phyloP scores from a whole-genome alignment of 2,329 filamentous ascomycete species.

The Ceratocystis lukuohia region DNA sequence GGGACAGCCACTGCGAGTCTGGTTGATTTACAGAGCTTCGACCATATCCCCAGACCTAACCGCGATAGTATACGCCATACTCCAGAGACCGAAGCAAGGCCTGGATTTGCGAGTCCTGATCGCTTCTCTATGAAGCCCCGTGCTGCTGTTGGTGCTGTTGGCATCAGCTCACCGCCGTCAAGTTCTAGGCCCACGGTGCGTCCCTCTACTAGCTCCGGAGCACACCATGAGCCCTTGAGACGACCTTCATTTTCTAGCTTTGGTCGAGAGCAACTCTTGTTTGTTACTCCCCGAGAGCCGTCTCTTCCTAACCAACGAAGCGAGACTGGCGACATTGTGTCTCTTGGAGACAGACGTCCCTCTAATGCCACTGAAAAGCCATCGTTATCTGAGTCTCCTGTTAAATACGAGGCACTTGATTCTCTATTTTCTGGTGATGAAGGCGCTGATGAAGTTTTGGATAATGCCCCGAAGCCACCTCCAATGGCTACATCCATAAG shows the following conservation, averaged over 20 bases:
- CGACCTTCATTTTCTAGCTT: background rate
- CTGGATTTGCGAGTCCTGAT: background rate
- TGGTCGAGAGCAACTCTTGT: background rate
- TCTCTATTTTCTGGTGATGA: conserved; percentile 10
- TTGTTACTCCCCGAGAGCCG: background rate
- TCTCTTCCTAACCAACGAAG: background rate
- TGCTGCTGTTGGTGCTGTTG: conserved; percentile 12
- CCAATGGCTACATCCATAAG: conserved; percentile 9
- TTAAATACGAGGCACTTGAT: conserved; percentile 10
- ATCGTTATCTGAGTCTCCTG: background rate
- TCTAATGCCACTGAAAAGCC: background rate
- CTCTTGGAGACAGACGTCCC: background rate
- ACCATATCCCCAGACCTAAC: conserved; percentile 13
- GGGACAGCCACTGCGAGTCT: conserved; percentile 17
- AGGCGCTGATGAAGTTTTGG: background rate
- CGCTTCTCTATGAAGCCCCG: conserved; percentile 18
- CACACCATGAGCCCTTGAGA: background rate
- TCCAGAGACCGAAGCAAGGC: conserved; percentile 4
- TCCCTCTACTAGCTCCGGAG: conserved; percentile 1
- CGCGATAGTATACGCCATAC: conserved; percentile 16
- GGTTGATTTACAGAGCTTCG: conserved; percentile 14
- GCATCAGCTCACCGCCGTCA: background rate
- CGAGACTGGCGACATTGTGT: too few species aligned
- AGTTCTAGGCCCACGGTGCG: background rate
- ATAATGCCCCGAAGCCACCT: background rate